phyloP scores from a whole-genome alignment of 2,329 filamentous ascomycete species.

The Pestalotiopsis sp. region DNA sequence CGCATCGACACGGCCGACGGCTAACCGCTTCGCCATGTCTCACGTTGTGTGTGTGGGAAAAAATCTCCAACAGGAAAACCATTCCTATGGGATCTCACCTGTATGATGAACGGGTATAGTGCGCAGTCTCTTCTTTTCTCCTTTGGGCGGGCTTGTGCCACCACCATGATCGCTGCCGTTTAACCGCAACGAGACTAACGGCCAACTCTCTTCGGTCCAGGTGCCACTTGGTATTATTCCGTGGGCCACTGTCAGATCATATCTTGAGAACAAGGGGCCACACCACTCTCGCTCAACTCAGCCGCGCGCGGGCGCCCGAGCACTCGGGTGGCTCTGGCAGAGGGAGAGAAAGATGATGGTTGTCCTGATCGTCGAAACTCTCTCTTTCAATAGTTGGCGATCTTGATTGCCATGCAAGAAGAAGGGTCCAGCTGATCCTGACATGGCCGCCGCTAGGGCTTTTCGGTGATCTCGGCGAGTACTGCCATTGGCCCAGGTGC shows the following conservation, averaged over 20 bases:
- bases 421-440: conserved; percentile 5
- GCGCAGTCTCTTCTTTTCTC: background rate
- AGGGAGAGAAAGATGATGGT: background rate
- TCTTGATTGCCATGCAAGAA: background rate
- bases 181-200: background rate
- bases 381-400: conserved; percentile 2
- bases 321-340: background rate
- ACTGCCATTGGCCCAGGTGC: background rate
- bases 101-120: background rate
- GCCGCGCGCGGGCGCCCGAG: background rate
- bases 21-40: conserved; percentile 1
- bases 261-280: background rate
- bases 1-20: background rate
- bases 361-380: background rate
- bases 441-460: background rate
- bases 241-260: background rate
- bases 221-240: background rate
- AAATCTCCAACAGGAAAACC: background rate
- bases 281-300: background rate
- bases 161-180: background rate
- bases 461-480: background rate
- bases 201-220: background rate
- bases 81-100: background rate
- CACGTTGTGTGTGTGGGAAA: background rate
- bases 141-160: background rate